Evolutionary conservation across 306 rosid species (phyloP).

Genomic region (Sechiopsis laciniata): DNA sequence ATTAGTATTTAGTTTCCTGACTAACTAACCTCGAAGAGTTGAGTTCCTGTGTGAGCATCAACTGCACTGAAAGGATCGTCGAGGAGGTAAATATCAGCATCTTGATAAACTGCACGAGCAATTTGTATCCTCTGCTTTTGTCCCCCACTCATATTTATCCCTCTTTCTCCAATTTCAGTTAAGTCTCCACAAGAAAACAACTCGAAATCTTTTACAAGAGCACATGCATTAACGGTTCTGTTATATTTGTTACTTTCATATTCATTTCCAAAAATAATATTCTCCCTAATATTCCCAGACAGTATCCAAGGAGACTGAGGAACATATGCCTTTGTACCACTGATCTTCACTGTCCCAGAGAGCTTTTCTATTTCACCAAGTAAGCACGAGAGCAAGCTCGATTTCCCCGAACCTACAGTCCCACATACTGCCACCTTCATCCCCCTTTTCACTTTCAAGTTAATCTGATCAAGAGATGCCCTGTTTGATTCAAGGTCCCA

Average conservation of each 20-base stretch:
- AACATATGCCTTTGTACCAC: conserved; percentile 92
- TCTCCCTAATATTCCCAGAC: conserved; percentile 77
- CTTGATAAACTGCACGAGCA: conserved; percentile 86
- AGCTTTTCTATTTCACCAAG: conserved; percentile 77
- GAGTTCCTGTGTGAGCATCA: conserved; percentile 95
- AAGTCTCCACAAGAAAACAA: conserved; percentile 72
- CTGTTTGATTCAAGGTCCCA: conserved; percentile 62
- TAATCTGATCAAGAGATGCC: conserved; percentile 57
- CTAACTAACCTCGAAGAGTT: conserved; percentile 67
- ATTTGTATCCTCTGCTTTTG: conserved; percentile 95
- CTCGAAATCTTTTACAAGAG: conserved; percentile 80
- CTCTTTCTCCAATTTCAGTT: conserved; percentile 93
- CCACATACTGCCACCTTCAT: conserved; percentile 96
- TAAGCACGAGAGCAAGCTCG: conserved; percentile 65
- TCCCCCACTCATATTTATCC: conserved; percentile 97
- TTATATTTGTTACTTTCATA: conserved; percentile 47
- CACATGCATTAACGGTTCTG: conserved; percentile 74
- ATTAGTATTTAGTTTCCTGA: not conserved
- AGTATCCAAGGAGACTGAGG: conserved; percentile 91
- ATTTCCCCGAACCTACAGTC: conserved; percentile 87
- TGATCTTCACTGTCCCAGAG: conserved; percentile 63
- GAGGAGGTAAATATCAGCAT: conserved; percentile 76
- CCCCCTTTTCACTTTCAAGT: conserved; percentile 74
- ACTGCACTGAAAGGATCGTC: conserved; percentile 98
- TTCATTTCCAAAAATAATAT: conserved; percentile 73